These are phyloP conservation scores for Stenocarpella maydis DNA, from an alignment of 2,329 filamentous ascomycete species.

Conservation along the genomic window DNA sequence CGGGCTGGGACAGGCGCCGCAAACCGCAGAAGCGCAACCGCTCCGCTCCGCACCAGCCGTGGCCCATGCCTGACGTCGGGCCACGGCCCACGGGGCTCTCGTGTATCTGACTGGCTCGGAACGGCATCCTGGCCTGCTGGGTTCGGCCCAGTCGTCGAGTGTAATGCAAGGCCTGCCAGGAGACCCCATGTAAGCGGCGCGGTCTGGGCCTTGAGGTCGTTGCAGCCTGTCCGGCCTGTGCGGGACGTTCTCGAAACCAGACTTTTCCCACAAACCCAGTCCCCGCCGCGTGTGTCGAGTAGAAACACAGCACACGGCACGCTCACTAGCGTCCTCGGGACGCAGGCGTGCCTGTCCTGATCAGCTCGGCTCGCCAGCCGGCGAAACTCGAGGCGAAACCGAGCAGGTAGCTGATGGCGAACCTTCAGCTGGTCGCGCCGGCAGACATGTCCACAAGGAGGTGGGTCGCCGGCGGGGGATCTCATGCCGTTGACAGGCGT, in stretches of 20 bases:
- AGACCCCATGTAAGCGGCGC: not conserved
- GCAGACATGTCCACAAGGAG: constrained; percentile 13
- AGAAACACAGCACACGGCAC: not conserved
- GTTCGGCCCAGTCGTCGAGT: constrained; percentile 14
- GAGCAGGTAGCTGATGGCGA: constrained; percentile 7
- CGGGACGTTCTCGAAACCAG: constrained; percentile 25
- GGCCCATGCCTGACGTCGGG: constrained; percentile 1
- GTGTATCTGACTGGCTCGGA: constrained; percentile 20
- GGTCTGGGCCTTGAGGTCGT: constrained; percentile 5
- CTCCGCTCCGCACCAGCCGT: constrained; percentile 19
- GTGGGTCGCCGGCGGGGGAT: constrained; percentile 14
- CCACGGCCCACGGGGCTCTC: not conserved
- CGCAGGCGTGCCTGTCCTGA: constrained; percentile 7
- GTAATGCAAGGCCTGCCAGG: constrained; percentile 25
- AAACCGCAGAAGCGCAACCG: not conserved
- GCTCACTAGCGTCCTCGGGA: not conserved
- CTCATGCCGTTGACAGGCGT: constrained; percentile 4
- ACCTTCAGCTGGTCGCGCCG: constrained; percentile 5
- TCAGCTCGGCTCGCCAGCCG: constrained; percentile 30
- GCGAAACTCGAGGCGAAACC: constrained; percentile 29
- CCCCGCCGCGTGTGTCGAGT: not conserved
- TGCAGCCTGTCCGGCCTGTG: constrained; percentile 4
- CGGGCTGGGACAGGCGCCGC: constrained; percentile 6
- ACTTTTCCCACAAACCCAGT: constrained; percentile 19
- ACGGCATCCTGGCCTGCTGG: constrained; percentile 14